Percentiles rank a stretch among this genome's conserved stretches.
phyloP scores from a whole-genome alignment of 169 alveolate genomes.

The Hepatocystis sp. region DNA sequence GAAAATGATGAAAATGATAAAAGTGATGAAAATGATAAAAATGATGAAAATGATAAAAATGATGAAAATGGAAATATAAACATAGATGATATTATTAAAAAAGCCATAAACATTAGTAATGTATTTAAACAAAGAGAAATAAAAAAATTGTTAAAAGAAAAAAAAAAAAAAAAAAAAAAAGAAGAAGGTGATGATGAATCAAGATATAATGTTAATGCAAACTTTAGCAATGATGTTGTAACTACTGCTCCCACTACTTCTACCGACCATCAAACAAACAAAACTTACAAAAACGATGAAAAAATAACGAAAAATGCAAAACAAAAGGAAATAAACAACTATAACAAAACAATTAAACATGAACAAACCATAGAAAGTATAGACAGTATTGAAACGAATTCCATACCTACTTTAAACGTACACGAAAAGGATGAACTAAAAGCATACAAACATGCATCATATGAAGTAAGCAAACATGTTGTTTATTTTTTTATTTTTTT shows the following conservation, averaged over 20 bases:
- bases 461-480: slow-evolving; percentile 28
- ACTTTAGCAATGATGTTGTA: not conserved
- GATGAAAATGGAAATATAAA: not conserved
- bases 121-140: slow-evolving; percentile 18
- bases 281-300: too few species aligned
- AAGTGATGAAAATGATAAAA: not conserved
- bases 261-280: too few species aligned
- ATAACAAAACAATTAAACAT: too few species aligned
- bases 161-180: not conserved
- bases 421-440: slow-evolving; percentile 18
- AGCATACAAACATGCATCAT: slow-evolving; percentile 55
- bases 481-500: not conserved
- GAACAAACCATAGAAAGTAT: too few species aligned
- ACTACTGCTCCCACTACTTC: too few species aligned
- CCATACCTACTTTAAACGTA: too few species aligned
- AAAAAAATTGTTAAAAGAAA: slow-evolving; percentile 12
- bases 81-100: slow-evolving; percentile 19
- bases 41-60: not conserved
- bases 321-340: too few species aligned
- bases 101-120: slow-evolving; percentile 55
- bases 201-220: not conserved
- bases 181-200: not conserved
- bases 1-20: slow-evolving; percentile 21
- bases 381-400: too few species aligned
- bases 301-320: too few species aligned